Evolutionary conservation across 1,284 basidiomycete genomes (phyloP).

Genomic region (Apiotrichum gracile): DNA sequence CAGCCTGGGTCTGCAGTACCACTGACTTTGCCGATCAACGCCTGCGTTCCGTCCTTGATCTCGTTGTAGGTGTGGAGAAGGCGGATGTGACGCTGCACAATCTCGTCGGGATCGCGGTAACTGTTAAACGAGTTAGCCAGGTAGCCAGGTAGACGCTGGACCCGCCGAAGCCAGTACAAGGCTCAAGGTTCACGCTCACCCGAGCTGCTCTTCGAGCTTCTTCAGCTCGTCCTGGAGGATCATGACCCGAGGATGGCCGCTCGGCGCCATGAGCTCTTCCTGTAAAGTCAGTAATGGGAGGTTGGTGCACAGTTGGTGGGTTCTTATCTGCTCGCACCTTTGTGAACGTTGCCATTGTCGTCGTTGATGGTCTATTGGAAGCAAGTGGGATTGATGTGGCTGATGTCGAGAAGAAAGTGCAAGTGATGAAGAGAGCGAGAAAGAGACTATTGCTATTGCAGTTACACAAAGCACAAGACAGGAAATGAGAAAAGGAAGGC

Average conservation of each 20-base stretch:
- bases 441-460: too few relatives aligned
- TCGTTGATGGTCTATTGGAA: not conserved
- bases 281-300: not conserved
- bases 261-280: not conserved
- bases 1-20: not conserved
- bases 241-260: not conserved
- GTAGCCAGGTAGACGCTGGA: not conserved
- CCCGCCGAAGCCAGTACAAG: not conserved
- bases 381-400: not conserved
- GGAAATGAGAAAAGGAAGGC: not conserved
- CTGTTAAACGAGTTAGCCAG: slow-evolving; percentile 7
- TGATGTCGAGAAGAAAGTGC: not conserved
- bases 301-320: too few relatives aligned
- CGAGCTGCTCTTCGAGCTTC: slow-evolving; percentile 18
- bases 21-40: slow-evolving; percentile 40
- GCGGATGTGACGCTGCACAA: slow-evolving; percentile 38
- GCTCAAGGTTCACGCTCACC: slow-evolving; percentile 9
- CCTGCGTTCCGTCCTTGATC: slow-evolving; percentile 45
- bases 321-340: not conserved
- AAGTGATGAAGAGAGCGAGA: too few relatives aligned
- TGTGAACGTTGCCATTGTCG: not conserved
- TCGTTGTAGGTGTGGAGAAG: slow-evolving; percentile 46
- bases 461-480: too few relatives aligned
- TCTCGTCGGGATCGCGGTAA: slow-evolving; percentile 27
- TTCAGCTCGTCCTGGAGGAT: slow-evolving; percentile 18